These are phyloP conservation scores for Planoprotostelium fungivorum DNA, from an alignment of 78 protist species.

Conservation along the genomic window DNA sequence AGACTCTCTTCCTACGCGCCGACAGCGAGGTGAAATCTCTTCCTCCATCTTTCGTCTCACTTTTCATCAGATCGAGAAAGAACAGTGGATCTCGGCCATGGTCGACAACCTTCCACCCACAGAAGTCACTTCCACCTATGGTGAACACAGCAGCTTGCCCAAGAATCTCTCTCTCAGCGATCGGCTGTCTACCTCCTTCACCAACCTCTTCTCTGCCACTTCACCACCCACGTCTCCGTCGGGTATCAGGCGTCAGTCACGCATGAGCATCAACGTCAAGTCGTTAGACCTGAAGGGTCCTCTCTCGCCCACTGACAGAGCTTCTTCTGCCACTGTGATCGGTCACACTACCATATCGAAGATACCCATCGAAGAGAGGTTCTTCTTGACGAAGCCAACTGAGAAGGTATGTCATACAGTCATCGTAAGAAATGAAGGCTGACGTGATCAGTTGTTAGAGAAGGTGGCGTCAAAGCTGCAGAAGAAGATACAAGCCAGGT, in stretches of 20 bases:
- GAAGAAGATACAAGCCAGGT: conserved; percentile 12
- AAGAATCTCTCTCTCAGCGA: background rate
- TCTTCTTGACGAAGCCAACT: background rate
- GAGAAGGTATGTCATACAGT: background rate
- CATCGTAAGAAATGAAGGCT: background rate
- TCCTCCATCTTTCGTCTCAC: background rate
- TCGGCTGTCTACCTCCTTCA: background rate
- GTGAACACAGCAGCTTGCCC: background rate
- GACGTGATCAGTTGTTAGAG: background rate
- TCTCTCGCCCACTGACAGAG: background rate
- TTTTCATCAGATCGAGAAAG: background rate
- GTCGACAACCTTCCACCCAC: background rate
- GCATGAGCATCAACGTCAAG: background rate
- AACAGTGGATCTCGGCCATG: background rate
- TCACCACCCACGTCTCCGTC: no score
- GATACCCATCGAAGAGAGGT: background rate
- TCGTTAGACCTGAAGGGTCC: background rate
- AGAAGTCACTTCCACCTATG: background rate
- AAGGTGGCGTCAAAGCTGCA: conserved; percentile 11
- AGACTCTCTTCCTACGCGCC: background rate
- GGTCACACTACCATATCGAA: background rate
- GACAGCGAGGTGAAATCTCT: background rate
- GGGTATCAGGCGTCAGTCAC: background rate
- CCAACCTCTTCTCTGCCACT: no score
- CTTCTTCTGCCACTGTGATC: background rate